Evolutionary conservation across 352 stramenopile species (phyloP).

Genomic region (Thalassiosira ordinaria): DNA sequence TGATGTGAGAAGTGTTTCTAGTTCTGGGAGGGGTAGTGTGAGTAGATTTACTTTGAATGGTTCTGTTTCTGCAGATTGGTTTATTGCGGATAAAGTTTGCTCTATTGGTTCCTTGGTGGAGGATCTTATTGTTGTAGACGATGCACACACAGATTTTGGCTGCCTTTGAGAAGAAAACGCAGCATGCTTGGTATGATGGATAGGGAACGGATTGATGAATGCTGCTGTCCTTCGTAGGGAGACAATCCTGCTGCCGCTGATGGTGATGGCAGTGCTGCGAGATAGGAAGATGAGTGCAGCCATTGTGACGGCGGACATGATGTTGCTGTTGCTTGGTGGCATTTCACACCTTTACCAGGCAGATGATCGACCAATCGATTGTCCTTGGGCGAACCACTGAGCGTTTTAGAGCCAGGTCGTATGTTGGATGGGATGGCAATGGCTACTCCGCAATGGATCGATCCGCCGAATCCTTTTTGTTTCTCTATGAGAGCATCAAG

Average conservation of each 20-base stretch:
- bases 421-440: too few species aligned
- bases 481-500: too few species aligned
- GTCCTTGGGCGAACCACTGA: too few species aligned
- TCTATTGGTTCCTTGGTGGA: constrained; percentile 3
- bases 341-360: too few species aligned
- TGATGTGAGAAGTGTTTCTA: constrained; percentile 69
- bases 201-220: constrained; percentile 5
- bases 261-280: constrained; percentile 4
- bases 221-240: background rate
- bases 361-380: too few species aligned
- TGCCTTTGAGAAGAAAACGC: background rate
- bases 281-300: constrained; percentile 27
- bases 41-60: constrained; percentile 71
- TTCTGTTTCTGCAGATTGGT: constrained; percentile 1
- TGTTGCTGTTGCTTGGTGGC: constrained; percentile 8
- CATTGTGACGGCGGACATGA: constrained; percentile 28
- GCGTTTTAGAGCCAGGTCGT: too few species aligned
- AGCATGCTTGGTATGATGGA: background rate
- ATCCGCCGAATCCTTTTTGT: too few species aligned
- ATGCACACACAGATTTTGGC: constrained; percentile 2
- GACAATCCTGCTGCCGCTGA: background rate
- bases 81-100: background rate
- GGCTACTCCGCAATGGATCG: too few species aligned
- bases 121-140: background rate
- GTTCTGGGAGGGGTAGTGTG: constrained; percentile 64